phyloP scores from a whole-genome alignment of 768 basidiomycete species.

The Tricholoma flavovirens region DNA sequence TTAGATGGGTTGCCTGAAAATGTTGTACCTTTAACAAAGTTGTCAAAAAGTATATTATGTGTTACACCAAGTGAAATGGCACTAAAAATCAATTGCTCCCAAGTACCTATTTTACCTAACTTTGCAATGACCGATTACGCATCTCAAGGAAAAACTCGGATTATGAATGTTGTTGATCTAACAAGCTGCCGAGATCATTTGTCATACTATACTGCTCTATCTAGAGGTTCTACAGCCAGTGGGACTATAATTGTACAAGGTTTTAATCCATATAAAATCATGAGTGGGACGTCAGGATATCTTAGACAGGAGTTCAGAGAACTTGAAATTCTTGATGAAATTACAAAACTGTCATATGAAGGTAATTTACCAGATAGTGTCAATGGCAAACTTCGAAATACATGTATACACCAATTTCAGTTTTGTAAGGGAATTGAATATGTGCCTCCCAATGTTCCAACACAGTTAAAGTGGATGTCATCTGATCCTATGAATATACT shows the following conservation, averaged over 20 bases:
- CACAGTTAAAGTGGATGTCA: background rate
- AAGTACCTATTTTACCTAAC: too few relatives aligned
- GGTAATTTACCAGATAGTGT: background rate
- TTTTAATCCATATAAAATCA: too few relatives aligned
- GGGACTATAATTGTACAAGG: constrained; percentile 18
- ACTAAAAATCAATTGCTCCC: too few relatives aligned
- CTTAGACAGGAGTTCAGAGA: too few relatives aligned
- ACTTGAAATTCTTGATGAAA: too few relatives aligned
- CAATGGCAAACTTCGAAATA: background rate
- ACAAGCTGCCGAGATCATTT: constrained; percentile 8
- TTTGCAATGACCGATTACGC: background rate
- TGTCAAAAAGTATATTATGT: too few relatives aligned
- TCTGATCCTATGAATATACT: background rate
- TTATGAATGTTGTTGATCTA: constrained; percentile 1
- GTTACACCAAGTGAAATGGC: too few relatives aligned
- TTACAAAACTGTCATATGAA: too few relatives aligned
- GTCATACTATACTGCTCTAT: constrained; percentile 17
- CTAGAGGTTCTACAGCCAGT: constrained; percentile 10
- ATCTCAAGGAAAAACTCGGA: too few relatives aligned
- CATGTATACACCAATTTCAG: background rate
- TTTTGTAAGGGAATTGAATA: background rate
- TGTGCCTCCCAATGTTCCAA: constrained; percentile 7
- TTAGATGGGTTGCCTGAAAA: too few relatives aligned
- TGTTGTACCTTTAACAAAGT: too few relatives aligned
- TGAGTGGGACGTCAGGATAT: too few relatives aligned